Evolutionary conservation across 345 rosid genomes (phyloP).

Genomic region (Erodium maritimum): DNA sequence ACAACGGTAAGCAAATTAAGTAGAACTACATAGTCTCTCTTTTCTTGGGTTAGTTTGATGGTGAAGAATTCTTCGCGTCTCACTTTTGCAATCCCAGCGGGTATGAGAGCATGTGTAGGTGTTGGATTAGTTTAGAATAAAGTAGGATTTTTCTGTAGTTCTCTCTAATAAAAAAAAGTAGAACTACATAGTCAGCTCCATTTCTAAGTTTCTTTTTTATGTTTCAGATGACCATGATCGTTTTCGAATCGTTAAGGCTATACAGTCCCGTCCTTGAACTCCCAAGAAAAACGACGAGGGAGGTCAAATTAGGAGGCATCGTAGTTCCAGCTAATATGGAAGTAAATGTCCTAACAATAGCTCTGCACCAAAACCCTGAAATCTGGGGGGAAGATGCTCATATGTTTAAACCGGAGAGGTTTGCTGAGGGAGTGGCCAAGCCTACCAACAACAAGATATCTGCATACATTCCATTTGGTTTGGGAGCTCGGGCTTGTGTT

Average conservation of each 20-base stretch:
- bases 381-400: slow-evolving; percentile 36
- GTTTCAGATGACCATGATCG: slow-evolving; percentile 18
- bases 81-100: no score
- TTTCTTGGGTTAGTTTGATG: no score
- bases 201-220: no score
- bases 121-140: no score
- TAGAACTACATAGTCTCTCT: no score
- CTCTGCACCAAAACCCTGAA: slow-evolving; percentile 23
- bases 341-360: slow-evolving; percentile 7
- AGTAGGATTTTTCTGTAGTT: no score
- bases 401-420: slow-evolving; percentile 35
- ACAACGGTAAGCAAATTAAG: slow-evolving; percentile 25
- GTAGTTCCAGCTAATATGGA: slow-evolving; percentile 17
- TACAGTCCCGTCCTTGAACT: slow-evolving; percentile 20
- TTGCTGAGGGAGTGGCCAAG: slow-evolving; percentile 27
- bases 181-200: no score
- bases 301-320: slow-evolving; percentile 19
- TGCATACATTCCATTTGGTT: slow-evolving; percentile 30
- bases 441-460: slow-evolving; percentile 20
- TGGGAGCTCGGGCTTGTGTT: slow-evolving; percentile 30
- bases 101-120: no score
- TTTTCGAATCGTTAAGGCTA: slow-evolving; percentile 21
- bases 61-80: no score
- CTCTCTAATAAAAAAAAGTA: no score
- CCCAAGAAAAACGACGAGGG: slow-evolving; percentile 9